Conservation (phyloP, 208 protist genomes). For the Crithidia thermophila region DNA sequence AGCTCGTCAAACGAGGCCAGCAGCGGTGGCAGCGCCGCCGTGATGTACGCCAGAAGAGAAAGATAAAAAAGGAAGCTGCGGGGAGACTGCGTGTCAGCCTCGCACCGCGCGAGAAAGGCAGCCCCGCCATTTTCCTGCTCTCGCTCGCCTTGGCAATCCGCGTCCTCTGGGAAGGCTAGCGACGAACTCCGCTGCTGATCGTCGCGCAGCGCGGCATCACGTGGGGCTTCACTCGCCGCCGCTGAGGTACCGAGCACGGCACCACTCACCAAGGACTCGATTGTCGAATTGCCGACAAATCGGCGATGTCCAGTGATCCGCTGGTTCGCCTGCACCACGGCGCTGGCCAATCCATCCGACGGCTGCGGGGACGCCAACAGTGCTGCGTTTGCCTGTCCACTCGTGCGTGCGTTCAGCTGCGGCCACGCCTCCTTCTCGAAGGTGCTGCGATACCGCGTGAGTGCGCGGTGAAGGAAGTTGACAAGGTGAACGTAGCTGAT, state of each 20-base stretch:
- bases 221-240: too few species aligned
- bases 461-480: slow-evolving; percentile 27
- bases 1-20: slow-evolving; percentile 25
- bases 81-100: slow-evolving; percentile 12
- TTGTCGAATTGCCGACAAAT: neutral
- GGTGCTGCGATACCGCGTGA: slow-evolving; percentile 1
- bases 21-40: slow-evolving; percentile 28
- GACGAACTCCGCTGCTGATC: too few species aligned
- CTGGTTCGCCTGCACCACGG: too few species aligned
- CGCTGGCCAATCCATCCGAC: too few species aligned
- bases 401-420: too few species aligned
- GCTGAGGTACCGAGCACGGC: neutral
- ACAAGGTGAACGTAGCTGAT: slow-evolving; percentile 26
- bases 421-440: neutral
- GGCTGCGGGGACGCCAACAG: too few species aligned
- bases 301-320: neutral
- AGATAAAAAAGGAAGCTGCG: slow-evolving; percentile 35
- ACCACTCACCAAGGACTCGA: slow-evolving; percentile 9
- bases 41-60: slow-evolving; percentile 28
- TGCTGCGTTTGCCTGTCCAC: too few species aligned
- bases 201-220: too few species aligned
- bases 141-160: neutral
- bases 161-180: slow-evolving; percentile 1
- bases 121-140: neutral
- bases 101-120: slow-evolving; percentile 22